Percentiles rank a stretch among this genome's conserved stretches.
Evolutionary conservation across 2,329 filamentous ascomycete genomes (phyloP).

Genomic region (Ophiostoma ulmi): DNA sequence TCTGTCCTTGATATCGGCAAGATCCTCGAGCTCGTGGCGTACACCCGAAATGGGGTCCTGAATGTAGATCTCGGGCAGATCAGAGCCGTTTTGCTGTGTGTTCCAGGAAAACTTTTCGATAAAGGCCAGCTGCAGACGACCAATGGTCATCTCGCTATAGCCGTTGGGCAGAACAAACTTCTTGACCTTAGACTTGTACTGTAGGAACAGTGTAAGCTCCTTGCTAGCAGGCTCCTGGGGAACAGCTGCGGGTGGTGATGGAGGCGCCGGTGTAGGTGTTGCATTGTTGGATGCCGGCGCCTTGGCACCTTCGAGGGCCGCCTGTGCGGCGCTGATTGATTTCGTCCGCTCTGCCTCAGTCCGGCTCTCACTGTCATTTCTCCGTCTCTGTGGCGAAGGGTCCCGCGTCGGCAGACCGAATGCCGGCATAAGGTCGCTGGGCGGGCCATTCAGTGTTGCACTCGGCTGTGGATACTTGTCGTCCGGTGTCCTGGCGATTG

Average conservation of each 20-base stretch:
- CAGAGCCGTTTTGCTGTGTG: slow-evolving; percentile 85
- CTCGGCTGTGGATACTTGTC: slow-evolving; percentile 55
- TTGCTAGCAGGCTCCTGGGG: slow-evolving; percentile 51
- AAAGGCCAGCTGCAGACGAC: slow-evolving; percentile 85
- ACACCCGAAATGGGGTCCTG: slow-evolving; percentile 93
- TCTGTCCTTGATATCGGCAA: slow-evolving; percentile 88
- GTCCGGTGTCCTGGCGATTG: slow-evolving; percentile 56
- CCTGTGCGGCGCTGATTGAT: slow-evolving; percentile 20
- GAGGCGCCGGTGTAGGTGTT: background rate
- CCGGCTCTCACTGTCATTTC: slow-evolving; percentile 11
- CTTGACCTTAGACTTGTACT: slow-evolving; percentile 96
- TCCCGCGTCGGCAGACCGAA: slow-evolving; percentile 33
- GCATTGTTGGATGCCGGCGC: background rate
- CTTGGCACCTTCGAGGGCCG: slow-evolving; percentile 18
- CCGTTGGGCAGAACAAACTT: slow-evolving; percentile 88
- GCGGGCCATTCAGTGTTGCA: slow-evolving; percentile 56
- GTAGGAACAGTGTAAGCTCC: slow-evolving; percentile 86
- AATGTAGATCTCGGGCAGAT: slow-evolving; percentile 95
- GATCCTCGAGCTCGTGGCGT: slow-evolving; percentile 91
- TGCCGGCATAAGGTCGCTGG: slow-evolving; percentile 42
- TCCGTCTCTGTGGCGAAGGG: slow-evolving; percentile 23
- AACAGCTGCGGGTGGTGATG: background rate
- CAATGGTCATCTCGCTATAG: slow-evolving; percentile 76
- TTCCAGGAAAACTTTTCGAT: slow-evolving; percentile 99
- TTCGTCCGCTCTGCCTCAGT: slow-evolving; percentile 25